Evolutionary conservation across 1,139 yeast genomes (phyloP).

Genomic region (Suhomyces guaymorum): DNA sequence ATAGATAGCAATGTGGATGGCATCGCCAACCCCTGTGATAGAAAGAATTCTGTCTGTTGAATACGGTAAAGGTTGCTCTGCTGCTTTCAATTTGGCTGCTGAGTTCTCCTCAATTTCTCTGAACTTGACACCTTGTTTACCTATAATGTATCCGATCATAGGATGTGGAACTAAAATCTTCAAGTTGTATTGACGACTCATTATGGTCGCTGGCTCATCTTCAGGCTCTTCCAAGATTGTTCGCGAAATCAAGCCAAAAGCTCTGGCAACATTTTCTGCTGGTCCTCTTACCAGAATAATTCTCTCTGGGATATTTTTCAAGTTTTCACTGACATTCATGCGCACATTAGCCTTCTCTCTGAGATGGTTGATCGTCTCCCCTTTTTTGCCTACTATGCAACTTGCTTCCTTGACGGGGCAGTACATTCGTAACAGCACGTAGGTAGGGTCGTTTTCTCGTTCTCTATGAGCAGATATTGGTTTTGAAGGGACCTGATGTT

Average conservation of each 20-base stretch:
- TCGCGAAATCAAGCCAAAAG: slow-evolving; percentile 74
- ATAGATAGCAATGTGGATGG: slow-evolving; percentile 81
- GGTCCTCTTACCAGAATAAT: slow-evolving; percentile 76
- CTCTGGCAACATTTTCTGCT: slow-evolving; percentile 79
- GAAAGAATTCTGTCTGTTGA: slow-evolving; percentile 79
- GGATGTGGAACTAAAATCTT: slow-evolving; percentile 76
- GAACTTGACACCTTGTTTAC: slow-evolving; percentile 73
- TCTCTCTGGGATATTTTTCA: slow-evolving; percentile 73
- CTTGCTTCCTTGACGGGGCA: slow-evolving; percentile 81
- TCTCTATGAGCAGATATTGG: slow-evolving; percentile 36
- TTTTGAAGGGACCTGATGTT: slow-evolving; percentile 14
- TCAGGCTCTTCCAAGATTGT: slow-evolving; percentile 68
- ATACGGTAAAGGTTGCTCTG: slow-evolving; percentile 70
- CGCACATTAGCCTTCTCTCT: slow-evolving; percentile 67
- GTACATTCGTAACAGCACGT: slow-evolving; percentile 68
- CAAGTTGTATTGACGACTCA: slow-evolving; percentile 57
- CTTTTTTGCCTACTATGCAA: slow-evolving; percentile 73
- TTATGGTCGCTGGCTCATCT: slow-evolving; percentile 58
- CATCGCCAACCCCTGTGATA: slow-evolving; percentile 81
- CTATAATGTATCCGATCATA: slow-evolving; percentile 80
- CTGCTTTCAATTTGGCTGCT: slow-evolving; percentile 78
- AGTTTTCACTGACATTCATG: slow-evolving; percentile 76
- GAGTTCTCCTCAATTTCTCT: slow-evolving; percentile 83
- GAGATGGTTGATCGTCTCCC: slow-evolving; percentile 66
- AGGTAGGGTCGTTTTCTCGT: slow-evolving; percentile 54